A percentile compares a stretch with the other conserved stretches of the same genome.
phyloP scores from a whole-genome alignment of 2,329 filamentous ascomycete genomes.

The Aspergillus sp. region DNA sequence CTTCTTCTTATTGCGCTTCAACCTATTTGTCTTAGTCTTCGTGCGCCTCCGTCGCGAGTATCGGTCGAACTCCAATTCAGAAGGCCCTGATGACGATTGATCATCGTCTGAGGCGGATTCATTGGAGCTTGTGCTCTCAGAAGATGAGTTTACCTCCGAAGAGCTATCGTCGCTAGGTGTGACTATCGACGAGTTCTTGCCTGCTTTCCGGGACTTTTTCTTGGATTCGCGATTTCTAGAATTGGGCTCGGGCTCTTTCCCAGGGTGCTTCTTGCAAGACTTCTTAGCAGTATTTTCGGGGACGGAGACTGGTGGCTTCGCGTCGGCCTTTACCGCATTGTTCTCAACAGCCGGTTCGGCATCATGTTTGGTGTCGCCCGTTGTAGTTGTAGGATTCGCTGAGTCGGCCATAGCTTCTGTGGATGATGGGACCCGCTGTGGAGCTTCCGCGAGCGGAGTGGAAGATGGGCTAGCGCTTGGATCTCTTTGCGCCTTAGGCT shows the following conservation, averaged over 20 bases:
- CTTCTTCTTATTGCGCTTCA: slow-evolving; percentile 35
- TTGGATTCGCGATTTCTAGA: slow-evolving; percentile 19
- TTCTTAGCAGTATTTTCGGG: slow-evolving; percentile 28
- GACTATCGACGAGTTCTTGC: slow-evolving; percentile 18
- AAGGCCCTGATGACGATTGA: slow-evolving; percentile 14
- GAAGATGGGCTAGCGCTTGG: slow-evolving; percentile 19
- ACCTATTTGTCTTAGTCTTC: slow-evolving; percentile 38
- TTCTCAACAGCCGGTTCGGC: slow-evolving; percentile 28
- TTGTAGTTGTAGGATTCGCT: slow-evolving; percentile 19
- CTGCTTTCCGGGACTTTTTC: slow-evolving; percentile 25
- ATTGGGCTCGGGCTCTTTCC: slow-evolving; percentile 21
- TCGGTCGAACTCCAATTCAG: slow-evolving; percentile 24
- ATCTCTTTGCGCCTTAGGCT: slow-evolving; percentile 20
- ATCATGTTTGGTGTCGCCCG: slow-evolving; percentile 32
- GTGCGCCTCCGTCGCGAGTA: slow-evolving; percentile 36
- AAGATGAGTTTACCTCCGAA: slow-evolving; percentile 21
- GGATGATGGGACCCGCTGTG: slow-evolving; percentile 19
- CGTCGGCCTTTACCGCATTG: slow-evolving; percentile 25
- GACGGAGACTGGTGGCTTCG: slow-evolving; percentile 20
- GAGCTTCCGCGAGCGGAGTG: slow-evolving; percentile 23
- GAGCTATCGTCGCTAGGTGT: slow-evolving; percentile 24
- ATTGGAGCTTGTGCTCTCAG: slow-evolving; percentile 21
- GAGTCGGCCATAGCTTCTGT: slow-evolving; percentile 29
- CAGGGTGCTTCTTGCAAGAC: slow-evolving; percentile 34
- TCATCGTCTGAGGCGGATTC: slow-evolving; percentile 19